Conservation (phyloP, 495 filamentous ascomycete genomes). For the Podospora conica region DNA sequence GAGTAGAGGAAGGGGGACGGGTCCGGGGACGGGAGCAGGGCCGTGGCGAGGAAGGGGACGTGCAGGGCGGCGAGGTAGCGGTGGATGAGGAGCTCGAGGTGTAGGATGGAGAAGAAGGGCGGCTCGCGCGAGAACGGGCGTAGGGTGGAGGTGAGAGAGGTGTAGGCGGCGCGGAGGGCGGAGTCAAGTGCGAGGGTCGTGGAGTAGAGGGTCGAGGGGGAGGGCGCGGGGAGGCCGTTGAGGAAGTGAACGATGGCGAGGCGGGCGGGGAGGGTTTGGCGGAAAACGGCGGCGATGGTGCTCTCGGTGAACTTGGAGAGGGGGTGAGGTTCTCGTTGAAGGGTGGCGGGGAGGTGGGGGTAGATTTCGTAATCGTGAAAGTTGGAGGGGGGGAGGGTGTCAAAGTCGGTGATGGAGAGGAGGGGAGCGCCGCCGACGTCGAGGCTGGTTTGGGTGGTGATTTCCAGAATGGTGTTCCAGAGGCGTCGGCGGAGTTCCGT, state of each 20-base stretch:
- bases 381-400: constrained; percentile 46
- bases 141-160: constrained; percentile 22
- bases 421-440: constrained; percentile 49
- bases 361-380: constrained; percentile 39
- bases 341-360: neutral
- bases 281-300: constrained; percentile 40
- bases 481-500: constrained; percentile 56
- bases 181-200: constrained; percentile 28
- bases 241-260: constrained; percentile 41
- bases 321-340: neutral
- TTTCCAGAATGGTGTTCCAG: constrained; percentile 57
- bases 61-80: constrained; percentile 46
- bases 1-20: neutral
- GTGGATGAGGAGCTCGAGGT: constrained; percentile 39
- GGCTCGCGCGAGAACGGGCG: neutral
- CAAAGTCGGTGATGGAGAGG: constrained; percentile 38
- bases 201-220: constrained; percentile 19
- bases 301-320: constrained; percentile 33
- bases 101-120: constrained; percentile 13
- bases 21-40: constrained; percentile 25
- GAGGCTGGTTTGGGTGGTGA: constrained; percentile 47
- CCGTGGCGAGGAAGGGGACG: constrained; percentile 40
- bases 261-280: constrained; percentile 39
- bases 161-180: constrained; percentile 32
- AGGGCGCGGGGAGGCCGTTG: constrained; percentile 27